phyloP scores from a whole-genome alignment of 2,329 filamentous ascomycete species.

The Phialophora macrospora region DNA sequence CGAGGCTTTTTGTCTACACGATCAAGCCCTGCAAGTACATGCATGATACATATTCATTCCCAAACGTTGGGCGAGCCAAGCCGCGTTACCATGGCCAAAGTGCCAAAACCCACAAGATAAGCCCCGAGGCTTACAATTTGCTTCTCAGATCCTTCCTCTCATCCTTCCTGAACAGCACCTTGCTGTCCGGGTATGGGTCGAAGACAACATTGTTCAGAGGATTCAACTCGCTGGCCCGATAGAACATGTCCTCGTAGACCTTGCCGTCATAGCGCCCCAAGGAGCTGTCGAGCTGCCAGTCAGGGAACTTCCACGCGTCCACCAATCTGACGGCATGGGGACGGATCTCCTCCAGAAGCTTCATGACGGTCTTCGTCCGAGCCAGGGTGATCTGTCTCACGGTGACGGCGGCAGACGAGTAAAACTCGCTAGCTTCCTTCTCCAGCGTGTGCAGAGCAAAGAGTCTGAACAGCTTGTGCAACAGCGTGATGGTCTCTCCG shows the following conservation, averaged over 20 bases:
- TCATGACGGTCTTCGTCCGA: conserved; percentile 69
- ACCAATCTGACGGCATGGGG: conserved; percentile 74
- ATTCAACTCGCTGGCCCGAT: conserved; percentile 72
- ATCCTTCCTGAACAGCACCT: conserved; percentile 65
- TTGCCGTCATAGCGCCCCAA: conserved; percentile 73
- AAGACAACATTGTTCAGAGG: conserved; percentile 73
- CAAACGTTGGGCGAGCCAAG: neutral
- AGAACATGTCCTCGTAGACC: conserved; percentile 78
- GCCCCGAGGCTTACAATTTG: conserved; percentile 31
- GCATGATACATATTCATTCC: neutral
- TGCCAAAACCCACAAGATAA: neutral
- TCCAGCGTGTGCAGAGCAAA: conserved; percentile 70
- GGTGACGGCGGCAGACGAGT: conserved; percentile 69
- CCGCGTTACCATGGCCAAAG: neutral
- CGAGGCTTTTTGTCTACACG: neutral
- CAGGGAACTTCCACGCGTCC: conserved; percentile 76
- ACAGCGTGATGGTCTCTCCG: conserved; percentile 60
- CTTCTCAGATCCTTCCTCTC: conserved; percentile 34
- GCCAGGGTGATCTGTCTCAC: conserved; percentile 74
- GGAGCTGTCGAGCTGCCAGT: conserved; percentile 76
- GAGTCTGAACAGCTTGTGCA: conserved; percentile 71
- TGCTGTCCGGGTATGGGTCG: conserved; percentile 71
- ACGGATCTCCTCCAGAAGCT: conserved; percentile 71
- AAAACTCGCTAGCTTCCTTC: conserved; percentile 73
- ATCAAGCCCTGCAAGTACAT: neutral